Base-by-base conservation (phyloP, 2,329 filamentous ascomycete genomes). In the Orbilia oligospora region DNA sequence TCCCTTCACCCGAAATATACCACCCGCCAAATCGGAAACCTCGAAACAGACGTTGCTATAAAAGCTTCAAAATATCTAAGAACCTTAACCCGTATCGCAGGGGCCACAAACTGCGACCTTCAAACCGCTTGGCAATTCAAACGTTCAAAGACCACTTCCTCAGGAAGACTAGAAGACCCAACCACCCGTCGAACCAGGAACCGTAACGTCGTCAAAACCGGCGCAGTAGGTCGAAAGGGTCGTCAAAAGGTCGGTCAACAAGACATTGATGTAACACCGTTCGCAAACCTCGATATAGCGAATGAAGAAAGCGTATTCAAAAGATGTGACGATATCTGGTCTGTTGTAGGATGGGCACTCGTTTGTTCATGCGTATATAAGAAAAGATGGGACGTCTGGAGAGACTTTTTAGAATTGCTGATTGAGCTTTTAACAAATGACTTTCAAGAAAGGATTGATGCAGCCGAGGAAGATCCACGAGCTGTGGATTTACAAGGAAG, bases 1-100 rank as follows among this genome's bases (percentile, higher is more conserved):
- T 69, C 76, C n/a, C 22, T 79, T 3, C 76, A 79, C 56, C 76
- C 76, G 18, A 55, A 33, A 8, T 72, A 69, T 55, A 79, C 76
- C 18, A 72, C 69, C 51, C 63, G 70, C 8, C 63, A 69, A 49
- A 65, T 36, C 46, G 49, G 46, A 18, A 55, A 36, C 14, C 41
- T 67, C 2, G 22, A 79, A 27, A 49, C 33, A 5, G 64, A 71
- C 30, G 44, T 44, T 1, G 63, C 70, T 2, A 30, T 36, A 5
- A 73, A 73, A 24, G 76, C 76, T 10, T 69, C 69, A 1, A 30
- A 41, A 6, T 79, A 79, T 55, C n/a, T 79, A 14, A 56, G 69
- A 20, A 79, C 44, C 18, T 64, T 79, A 53, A 70, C 63, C 36
- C 63, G 76, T 5, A 64, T 79, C 18, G 76, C 70, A 16, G 76